Evolutionary conservation across 202 grass and related monocot species (phyloP), one percentile per base, ranked within the genome.

Genomic region (Eragrostis tef): DNA sequence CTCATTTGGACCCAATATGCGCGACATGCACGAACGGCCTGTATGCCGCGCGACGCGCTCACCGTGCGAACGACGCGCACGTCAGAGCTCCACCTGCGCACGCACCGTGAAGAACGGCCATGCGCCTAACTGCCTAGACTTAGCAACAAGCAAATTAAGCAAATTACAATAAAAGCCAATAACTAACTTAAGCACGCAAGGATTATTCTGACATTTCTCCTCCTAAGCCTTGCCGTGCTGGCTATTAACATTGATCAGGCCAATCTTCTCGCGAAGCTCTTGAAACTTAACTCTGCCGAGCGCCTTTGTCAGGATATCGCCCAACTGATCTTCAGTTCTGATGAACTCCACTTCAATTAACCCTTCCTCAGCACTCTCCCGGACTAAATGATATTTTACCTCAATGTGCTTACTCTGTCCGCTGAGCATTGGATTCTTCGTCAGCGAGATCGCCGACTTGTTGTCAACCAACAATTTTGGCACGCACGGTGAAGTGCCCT

Each of bases 401-500:
- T 74, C 54, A 42, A 83, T 83, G 47, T 83, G 54, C 27, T 82
- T 82, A 67, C 67, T 82, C 25, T 56, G 67, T 39, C 58, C 67
- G 72, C 67, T 59, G 53, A 61, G 58, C 3, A 82, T 49, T 56
- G 79, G 79, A 58, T 81, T 81, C 46, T 81, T 81, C 11, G 26
- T 69, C 64, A 81, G 22, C 11, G 79, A 43, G 17, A 81, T 81
- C 9, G 79, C 79, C 34, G 79, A 81, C 26, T 57, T 67, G 44
- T 81, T 71, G 64, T 81, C 64, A 29, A 81, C 64, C 6, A 15
- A n/a, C 17, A 54, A 9, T 3, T n/a, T 17, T 4, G 51, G 51
- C 16, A n/a, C 51, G 4, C 51, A n/a, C 4, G 15, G 16, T 54
- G 58, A 6, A 11, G 58, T 11, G 8, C 57, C 57, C 3, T 24